A percentile compares a stretch with the other conserved stretches of the same genome.
phyloP scores from a whole-genome alignment of 306 rosid species.

The Vigna angularis region DNA sequence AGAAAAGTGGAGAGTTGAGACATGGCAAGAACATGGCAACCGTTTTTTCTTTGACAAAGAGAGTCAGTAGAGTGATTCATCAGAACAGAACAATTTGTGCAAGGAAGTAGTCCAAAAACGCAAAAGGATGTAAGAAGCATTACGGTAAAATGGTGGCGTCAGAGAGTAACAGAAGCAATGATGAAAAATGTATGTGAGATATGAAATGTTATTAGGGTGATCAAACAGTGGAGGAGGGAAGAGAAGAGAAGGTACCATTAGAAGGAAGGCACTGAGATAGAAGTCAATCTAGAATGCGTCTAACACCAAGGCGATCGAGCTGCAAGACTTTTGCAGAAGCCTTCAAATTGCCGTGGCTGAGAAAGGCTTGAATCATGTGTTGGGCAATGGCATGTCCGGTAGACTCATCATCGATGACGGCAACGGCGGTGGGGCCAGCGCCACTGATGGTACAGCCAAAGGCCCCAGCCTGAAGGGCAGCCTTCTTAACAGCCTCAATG shows the following conservation, averaged over 20 bases:
- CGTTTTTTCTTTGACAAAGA: background rate
- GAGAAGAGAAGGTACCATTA: background rate
- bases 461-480: conserved; percentile 77
- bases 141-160: no score
- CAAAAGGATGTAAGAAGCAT: no score
- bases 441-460: conserved; percentile 97
- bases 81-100: no score
- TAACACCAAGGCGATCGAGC: conserved; percentile 84
- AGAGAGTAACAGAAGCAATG: no score
- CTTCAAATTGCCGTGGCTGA: conserved; percentile 65
- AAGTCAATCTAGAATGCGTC: no score
- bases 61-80: background rate
- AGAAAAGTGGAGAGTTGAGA: no score
- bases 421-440: conserved; percentile 89
- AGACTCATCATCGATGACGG: conserved; percentile 51
- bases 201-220: no score
- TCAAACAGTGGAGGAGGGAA: no score
- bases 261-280: background rate
- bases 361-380: conserved; percentile 69
- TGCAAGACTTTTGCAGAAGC: conserved; percentile 61
- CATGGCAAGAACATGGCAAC: no score
- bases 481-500: conserved; percentile 89
- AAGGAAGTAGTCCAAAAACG: no score
- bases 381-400: conserved; percentile 62
- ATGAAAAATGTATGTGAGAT: no score